Conservation (phyloP, 2,329 filamentous ascomycete species). For the Dryadomyces sulphureus region DNA sequence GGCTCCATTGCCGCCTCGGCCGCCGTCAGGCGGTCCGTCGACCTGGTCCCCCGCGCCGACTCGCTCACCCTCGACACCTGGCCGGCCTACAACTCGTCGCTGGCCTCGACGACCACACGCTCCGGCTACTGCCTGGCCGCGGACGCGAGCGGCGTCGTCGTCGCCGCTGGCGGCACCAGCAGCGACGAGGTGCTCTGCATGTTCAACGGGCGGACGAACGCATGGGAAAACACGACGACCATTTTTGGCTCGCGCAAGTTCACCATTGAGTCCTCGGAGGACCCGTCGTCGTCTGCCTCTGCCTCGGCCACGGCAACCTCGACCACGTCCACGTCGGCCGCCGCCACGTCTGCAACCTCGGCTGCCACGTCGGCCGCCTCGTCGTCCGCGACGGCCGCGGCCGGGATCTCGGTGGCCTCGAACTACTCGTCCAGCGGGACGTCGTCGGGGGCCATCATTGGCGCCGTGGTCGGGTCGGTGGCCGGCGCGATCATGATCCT, state of each 20-base stretch:
- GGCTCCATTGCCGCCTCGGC: constrained; percentile 26
- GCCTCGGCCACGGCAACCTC: constrained; percentile 16
- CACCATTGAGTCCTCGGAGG: constrained; percentile 14
- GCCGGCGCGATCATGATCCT: constrained; percentile 57
- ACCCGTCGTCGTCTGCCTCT: constrained; percentile 12
- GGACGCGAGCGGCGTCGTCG: constrained; percentile 49
- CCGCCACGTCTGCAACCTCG: constrained; percentile 4
- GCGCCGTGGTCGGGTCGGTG: constrained; percentile 70
- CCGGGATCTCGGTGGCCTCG: constrained; percentile 6
- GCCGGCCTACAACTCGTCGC: constrained; percentile 63
- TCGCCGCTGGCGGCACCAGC: constrained; percentile 59
- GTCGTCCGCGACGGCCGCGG: constrained; percentile 6
- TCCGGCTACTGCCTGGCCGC: constrained; percentile 60
- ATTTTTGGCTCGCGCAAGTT: constrained; percentile 38
- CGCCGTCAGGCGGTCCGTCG: constrained; percentile 5
- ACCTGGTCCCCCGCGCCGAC: constrained; percentile 5
- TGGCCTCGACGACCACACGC: constrained; percentile 51
- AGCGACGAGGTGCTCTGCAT: constrained; percentile 53
- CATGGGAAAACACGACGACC: constrained; percentile 59
- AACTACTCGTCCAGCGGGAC: no score
- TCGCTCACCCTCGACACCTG: constrained; percentile 47
- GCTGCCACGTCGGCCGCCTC: constrained; percentile 17
- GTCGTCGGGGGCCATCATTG: constrained; percentile 48
- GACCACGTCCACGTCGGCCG: constrained; percentile 9
- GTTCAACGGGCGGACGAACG: constrained; percentile 62